phyloP scores from a whole-genome alignment of 768 basidiomycete species.

The Collybia nuda region DNA sequence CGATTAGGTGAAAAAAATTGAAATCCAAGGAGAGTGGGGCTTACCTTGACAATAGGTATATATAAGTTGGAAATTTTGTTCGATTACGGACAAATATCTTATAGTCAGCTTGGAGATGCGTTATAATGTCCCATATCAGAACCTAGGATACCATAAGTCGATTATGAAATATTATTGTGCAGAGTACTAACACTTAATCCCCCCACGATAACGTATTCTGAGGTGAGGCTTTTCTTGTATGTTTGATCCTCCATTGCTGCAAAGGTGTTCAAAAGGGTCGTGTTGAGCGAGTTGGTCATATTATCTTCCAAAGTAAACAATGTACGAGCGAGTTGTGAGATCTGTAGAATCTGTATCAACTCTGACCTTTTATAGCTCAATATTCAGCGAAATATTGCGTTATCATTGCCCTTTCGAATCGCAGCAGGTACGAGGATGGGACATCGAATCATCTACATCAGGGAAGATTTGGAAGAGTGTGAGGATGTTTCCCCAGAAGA shows the following conservation, averaged over 20 bases:
- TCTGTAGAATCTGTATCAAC: too few species aligned
- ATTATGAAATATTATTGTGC: not conserved
- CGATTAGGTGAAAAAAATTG: not conserved
- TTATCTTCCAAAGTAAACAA: too few species aligned
- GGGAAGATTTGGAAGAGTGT: too few species aligned
- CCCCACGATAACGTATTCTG: constrained; percentile 25
- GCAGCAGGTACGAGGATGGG: too few species aligned
- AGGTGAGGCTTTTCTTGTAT: constrained; percentile 22
- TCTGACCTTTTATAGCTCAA: too few species aligned
- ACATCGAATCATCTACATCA: too few species aligned
- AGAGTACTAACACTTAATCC: constrained; percentile 10
- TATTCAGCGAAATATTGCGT: too few species aligned
- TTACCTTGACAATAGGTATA: constrained; percentile 33
- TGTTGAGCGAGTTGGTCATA: too few species aligned
- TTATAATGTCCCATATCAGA: constrained; percentile 30
- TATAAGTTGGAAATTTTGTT: constrained; percentile 16
- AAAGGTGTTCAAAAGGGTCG: constrained; percentile 19
- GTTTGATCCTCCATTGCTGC: constrained; percentile 27
- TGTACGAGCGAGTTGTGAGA: too few species aligned
- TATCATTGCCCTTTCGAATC: too few species aligned
- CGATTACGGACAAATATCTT: constrained; percentile 16
- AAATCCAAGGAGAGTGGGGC: not conserved
- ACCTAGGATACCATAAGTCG: constrained; percentile 15
- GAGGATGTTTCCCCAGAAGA: too few species aligned
- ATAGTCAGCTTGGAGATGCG: constrained; percentile 25